Percentiles rank a stretch among this genome's conserved stretches.
These are phyloP conservation scores for Magnusiomyces ingens DNA, from an alignment of 1,139 yeast genomes.

Conservation along the genomic window DNA sequence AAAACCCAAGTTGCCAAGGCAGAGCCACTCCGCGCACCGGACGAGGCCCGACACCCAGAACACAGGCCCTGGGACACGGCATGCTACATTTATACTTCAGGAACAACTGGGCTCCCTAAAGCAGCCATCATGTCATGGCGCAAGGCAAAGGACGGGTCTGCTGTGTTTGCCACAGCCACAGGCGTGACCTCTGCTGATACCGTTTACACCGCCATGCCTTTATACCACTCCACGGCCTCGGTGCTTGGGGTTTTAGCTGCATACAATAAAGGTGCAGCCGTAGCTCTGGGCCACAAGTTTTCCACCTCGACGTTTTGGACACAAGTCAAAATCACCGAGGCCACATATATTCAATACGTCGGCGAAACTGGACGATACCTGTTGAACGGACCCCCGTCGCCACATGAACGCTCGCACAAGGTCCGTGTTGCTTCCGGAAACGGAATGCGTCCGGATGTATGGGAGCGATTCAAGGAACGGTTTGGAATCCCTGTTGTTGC, in stretches of 20 bases:
- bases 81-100: slow-evolving; percentile 80
- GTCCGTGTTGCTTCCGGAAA: slow-evolving; percentile 81
- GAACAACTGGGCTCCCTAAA: slow-evolving; percentile 93
- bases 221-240: slow-evolving; percentile 92
- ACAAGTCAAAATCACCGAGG: slow-evolving; percentile 62
- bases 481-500: slow-evolving; percentile 73
- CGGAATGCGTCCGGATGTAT: slow-evolving; percentile 87
- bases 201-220: slow-evolving; percentile 89
- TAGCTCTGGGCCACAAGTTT: slow-evolving; percentile 75
- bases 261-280: slow-evolving; percentile 56
- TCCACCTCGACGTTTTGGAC: slow-evolving; percentile 88
- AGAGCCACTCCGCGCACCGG: slow-evolving; percentile 40
- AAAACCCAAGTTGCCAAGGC: slow-evolving; percentile 38
- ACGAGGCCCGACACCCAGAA: slow-evolving; percentile 25
- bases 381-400: slow-evolving; percentile 57
- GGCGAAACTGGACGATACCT: slow-evolving; percentile 94
- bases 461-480: slow-evolving; percentile 72
- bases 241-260: slow-evolving; percentile 77
- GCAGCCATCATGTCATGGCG: slow-evolving; percentile 94
- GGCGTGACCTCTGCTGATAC: slow-evolving; percentile 49
- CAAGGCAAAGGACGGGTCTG: slow-evolving; percentile 63
- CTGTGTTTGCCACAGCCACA: slow-evolving; percentile 64
- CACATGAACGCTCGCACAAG: slow-evolving; percentile 60
- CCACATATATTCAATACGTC: slow-evolving; percentile 86
- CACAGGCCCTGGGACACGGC: slow-evolving; percentile 43